phyloP scores from a whole-genome alignment of 2,329 filamentous ascomycete species.

The Teratosphaeria nubilosa region DNA sequence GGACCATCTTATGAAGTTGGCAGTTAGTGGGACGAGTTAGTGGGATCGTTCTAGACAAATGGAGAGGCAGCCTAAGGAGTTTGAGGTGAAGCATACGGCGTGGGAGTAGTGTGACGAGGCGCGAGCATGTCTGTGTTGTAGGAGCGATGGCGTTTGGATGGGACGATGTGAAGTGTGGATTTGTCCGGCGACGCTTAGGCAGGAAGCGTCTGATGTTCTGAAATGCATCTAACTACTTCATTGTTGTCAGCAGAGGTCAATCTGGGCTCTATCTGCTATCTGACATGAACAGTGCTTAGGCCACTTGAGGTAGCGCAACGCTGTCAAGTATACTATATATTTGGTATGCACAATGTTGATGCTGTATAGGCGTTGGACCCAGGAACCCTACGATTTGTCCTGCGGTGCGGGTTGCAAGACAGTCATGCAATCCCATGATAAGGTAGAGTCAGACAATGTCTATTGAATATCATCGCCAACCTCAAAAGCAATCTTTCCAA shows the following conservation, averaged over 20 bases:
- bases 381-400: too few relatives aligned
- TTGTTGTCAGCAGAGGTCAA: too few relatives aligned
- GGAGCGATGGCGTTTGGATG: neutral
- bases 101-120: neutral
- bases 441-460: neutral
- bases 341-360: too few relatives aligned
- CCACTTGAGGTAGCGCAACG: too few relatives aligned
- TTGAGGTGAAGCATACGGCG: neutral
- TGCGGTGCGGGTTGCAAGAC: too few relatives aligned
- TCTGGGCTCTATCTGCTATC: neutral
- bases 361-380: too few relatives aligned
- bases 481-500: neutral
- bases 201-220: neutral
- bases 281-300: too few relatives aligned
- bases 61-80: neutral
- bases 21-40: slow-evolving; percentile 27
- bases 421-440: too few relatives aligned
- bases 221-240: neutral
- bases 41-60: neutral
- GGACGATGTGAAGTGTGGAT: neutral
- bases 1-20: slow-evolving; percentile 94
- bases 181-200: neutral
- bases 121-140: neutral
- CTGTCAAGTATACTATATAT: too few relatives aligned
- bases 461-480: neutral